Evolutionary conservation across 2,329 filamentous ascomycete genomes (phyloP), one percentile per base, ranked within the genome.

Genomic region (Cercospora berteroae): DNA sequence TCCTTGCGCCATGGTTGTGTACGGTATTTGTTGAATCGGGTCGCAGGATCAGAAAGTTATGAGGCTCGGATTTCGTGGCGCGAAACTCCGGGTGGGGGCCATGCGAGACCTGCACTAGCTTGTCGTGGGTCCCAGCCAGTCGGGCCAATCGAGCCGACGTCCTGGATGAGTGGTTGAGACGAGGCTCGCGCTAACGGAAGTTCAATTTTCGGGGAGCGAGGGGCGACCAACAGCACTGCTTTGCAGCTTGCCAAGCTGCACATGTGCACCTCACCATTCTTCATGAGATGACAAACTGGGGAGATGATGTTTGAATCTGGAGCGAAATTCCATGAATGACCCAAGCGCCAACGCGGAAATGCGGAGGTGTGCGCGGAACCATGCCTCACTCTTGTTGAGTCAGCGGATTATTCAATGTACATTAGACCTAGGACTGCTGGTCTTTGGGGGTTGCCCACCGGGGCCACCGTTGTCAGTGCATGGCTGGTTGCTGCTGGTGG

Each of bases 1-100:
- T 60, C 74, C 74, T 69, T 76, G 74, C 29, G 72, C 74, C 74
- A 76, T 76, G 63, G 31, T 65, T 18, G 3, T 58, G 59, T 31
- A 16, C 36, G 36, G 20, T 13, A 52, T 23, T 13, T 52, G 18
- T 18, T 61, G 55, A 13, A 31, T 12, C 18, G 55, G 36, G 36
- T 39, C 0, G 36, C 5, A 39, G 36, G 55, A 57, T 31, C 27
- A 20, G 31, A 36, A 36, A 57, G 52, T 31, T 23, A 20, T 31
- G 55, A 57, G 31, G 55, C 55, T 57, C 31, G 55, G 31, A 57
- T 33, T 57, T 57, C 27, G 55, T 31, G 55, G 55, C 55, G 55
- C 55, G 27, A 13, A 36, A 57, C 25, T 57, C 27, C 55, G 55
- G 55, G 27, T 18, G 27, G 55, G 27, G 31, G 55, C 18, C 27